Conservation (phyloP, 2,329 filamentous ascomycete species). For the Dothistroma septosporum region DNA sequence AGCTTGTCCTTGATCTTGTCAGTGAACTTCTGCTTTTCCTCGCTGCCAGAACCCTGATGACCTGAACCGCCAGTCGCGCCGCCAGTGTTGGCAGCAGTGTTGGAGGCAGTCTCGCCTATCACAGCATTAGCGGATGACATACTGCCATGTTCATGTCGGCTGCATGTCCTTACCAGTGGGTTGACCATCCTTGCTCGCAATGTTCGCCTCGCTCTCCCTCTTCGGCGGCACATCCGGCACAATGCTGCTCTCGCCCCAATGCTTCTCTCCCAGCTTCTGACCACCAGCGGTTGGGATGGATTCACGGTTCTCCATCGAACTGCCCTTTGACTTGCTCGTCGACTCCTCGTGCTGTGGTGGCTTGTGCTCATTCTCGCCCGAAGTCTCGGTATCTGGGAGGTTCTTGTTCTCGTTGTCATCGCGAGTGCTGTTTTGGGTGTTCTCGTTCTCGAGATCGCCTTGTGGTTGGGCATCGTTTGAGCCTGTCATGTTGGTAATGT, state of each 20-base stretch:
- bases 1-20: constrained; percentile 30
- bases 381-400: constrained; percentile 6
- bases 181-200: constrained; percentile 27
- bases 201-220: constrained; percentile 8
- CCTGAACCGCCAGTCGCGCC: constrained; percentile 15
- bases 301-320: constrained; percentile 25
- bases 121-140: too few relatives aligned
- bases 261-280: constrained; percentile 30
- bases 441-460: neutral
- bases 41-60: constrained; percentile 1
- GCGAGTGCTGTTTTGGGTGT: neutral
- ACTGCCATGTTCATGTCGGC: too few relatives aligned
- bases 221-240: constrained; percentile 29
- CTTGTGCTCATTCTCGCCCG: constrained; percentile 13
- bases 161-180: constrained; percentile 30
- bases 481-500: neutral
- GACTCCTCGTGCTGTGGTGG: constrained; percentile 5
- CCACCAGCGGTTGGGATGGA: constrained; percentile 35
- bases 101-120: constrained; percentile 24
- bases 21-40: constrained; percentile 26
- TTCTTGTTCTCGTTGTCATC: constrained; percentile 4
- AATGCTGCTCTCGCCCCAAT: constrained; percentile 36
- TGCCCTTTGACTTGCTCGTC: constrained; percentile 4
- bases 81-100: constrained; percentile 31
- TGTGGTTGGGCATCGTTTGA: neutral